phyloP scores from a whole-genome alignment of 2,329 filamentous ascomycete genomes.

The Cercospora sesami region DNA sequence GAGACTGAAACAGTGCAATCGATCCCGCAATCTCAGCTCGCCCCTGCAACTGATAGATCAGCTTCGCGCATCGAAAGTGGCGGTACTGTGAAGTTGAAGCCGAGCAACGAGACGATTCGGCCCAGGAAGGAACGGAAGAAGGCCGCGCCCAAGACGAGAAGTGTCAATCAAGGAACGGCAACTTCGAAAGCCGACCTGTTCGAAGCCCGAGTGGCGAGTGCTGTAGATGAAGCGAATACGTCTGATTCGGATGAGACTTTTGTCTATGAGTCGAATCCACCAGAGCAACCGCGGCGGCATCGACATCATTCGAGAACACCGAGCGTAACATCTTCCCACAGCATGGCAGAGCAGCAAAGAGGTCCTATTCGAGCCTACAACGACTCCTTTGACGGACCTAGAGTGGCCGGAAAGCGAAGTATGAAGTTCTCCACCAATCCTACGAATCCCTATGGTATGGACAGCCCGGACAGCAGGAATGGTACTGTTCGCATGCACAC shows the following conservation, averaged over 20 bases:
- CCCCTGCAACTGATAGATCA: slow-evolving; percentile 56
- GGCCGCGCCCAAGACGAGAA: slow-evolving; percentile 69
- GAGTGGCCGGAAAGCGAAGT: slow-evolving; percentile 75
- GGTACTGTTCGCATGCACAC: slow-evolving; percentile 58
- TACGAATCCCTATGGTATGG: slow-evolving; percentile 52
- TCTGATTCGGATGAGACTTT: slow-evolving; percentile 98
- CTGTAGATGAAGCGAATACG: slow-evolving; percentile 92
- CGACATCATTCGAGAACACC: slow-evolving; percentile 92
- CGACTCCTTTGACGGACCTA: slow-evolving; percentile 62
- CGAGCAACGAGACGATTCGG: slow-evolving; percentile 92
- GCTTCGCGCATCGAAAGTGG: slow-evolving; percentile 61
- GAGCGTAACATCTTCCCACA: slow-evolving; percentile 78
- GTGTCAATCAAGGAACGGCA: slow-evolving; percentile 69
- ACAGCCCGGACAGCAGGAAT: slow-evolving; percentile 44
- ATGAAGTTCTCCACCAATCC: slow-evolving; percentile 92
- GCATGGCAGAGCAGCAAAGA: slow-evolving; percentile 62
- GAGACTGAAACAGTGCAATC: slow-evolving; percentile 95
- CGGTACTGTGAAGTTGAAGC: slow-evolving; percentile 78
- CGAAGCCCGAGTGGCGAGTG: slow-evolving; percentile 92
- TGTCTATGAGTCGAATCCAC: slow-evolving; percentile 96
- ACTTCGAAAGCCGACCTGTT: slow-evolving; percentile 98
- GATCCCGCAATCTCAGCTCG: slow-evolving; percentile 78
- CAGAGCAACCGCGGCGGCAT: slow-evolving; percentile 61
- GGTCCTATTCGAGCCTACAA: slow-evolving; percentile 64
- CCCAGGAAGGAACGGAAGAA: slow-evolving; percentile 93